Percentiles rank a stretch among this genome's conserved stretches.
Conservation (phyloP, 345 rosid genomes). For the Psidium guajava region DNA sequence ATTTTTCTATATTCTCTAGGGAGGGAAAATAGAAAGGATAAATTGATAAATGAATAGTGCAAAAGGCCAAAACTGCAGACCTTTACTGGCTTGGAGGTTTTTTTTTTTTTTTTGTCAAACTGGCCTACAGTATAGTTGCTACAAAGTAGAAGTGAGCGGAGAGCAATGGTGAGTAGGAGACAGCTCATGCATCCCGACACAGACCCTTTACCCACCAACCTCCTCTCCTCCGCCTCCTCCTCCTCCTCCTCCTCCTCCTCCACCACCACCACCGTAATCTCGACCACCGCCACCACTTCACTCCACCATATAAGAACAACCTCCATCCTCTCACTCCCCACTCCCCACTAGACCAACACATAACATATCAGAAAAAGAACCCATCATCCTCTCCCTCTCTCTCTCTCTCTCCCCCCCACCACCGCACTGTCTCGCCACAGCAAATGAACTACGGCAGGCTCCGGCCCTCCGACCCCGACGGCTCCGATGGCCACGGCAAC, state of each 20-base stretch:
- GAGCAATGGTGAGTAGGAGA: background rate
- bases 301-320: background rate
- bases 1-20: background rate
- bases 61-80: background rate
- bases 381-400: background rate
- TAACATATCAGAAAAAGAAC: background rate
- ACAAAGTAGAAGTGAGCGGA: background rate
- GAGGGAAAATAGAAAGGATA: background rate
- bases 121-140: background rate
- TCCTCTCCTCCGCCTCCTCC: background rate
- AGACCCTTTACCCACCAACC: background rate
- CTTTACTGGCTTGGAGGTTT: no score
- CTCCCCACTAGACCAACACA: background rate
- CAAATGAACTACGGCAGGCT: slow-evolving; percentile 24
- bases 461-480: slow-evolving; percentile 7
- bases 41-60: background rate
- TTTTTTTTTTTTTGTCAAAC: background rate
- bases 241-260: background rate
- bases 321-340: background rate
- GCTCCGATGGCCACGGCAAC: background rate
- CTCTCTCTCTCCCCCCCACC: background rate
- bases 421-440: background rate
- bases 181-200: background rate
- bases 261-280: background rate
- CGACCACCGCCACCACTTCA: background rate